Percentiles rank a stretch among this genome's conserved stretches.
Evolutionary conservation across 1,139 yeast genomes (phyloP).

Genomic region (Debaryomyces udenii): DNA sequence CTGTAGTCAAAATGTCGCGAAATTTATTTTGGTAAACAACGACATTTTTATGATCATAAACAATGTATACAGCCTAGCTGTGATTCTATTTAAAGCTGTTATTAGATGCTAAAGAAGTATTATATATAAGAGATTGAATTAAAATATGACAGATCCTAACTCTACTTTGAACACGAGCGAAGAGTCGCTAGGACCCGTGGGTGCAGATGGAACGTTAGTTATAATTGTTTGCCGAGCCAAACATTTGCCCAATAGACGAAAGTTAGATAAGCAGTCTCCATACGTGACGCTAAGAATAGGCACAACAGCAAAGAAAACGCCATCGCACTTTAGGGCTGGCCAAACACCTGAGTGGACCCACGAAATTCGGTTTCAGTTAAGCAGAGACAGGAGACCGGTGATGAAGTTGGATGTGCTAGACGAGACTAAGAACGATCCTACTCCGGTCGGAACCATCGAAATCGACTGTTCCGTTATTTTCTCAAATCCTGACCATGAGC

Average conservation of each 20-base stretch:
- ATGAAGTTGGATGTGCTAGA: slow-evolving; percentile 79
- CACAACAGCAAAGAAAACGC: slow-evolving; percentile 77
- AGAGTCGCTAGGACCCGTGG: slow-evolving; percentile 17
- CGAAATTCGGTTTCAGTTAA: slow-evolving; percentile 68
- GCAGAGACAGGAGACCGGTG: slow-evolving; percentile 62
- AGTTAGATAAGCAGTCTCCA: slow-evolving; percentile 87
- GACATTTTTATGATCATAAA: slow-evolving; percentile 7
- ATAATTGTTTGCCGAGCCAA: slow-evolving; percentile 57
- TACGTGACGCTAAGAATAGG: slow-evolving; percentile 80
- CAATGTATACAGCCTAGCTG: slow-evolving; percentile 5
- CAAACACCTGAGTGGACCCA: slow-evolving; percentile 89
- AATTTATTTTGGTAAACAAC: neutral
- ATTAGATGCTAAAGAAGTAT: neutral
- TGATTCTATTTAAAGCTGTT: neutral
- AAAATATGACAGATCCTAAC: slow-evolving; percentile 1
- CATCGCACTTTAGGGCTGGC: slow-evolving; percentile 78
- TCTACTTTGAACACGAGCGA: neutral
- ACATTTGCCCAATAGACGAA: slow-evolving; percentile 80
- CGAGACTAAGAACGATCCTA: slow-evolving; percentile 84
- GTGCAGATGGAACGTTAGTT: slow-evolving; percentile 52
- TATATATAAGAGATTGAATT: neutral
- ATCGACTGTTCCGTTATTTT: slow-evolving; percentile 78
- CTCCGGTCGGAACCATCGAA: slow-evolving; percentile 80
- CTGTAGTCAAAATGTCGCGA: slow-evolving; percentile 3
- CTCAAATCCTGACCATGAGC: slow-evolving; percentile 43